Percentiles rank a stretch among this genome's conserved stretches.
phyloP scores from a whole-genome alignment of 2,329 filamentous ascomycete species.

The Truncatella angustata region DNA sequence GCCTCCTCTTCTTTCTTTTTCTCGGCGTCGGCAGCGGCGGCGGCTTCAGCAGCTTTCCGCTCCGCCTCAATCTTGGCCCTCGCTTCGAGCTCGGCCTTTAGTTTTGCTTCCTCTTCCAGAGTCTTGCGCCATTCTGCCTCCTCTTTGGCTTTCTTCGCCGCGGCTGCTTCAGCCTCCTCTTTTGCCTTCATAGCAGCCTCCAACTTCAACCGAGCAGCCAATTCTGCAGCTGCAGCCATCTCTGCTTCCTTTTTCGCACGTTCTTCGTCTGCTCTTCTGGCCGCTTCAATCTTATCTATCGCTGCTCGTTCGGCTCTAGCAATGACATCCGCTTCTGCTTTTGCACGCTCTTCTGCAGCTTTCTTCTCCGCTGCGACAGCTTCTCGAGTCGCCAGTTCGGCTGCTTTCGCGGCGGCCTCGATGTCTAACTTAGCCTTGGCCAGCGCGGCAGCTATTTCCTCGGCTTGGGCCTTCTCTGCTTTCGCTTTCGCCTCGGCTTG shows the following conservation, averaged over 20 bases:
- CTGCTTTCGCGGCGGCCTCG: conserved; percentile 44
- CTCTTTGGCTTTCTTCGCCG: conserved; percentile 32
- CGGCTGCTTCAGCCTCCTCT: conserved; percentile 40
- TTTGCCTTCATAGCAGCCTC: conserved; percentile 42
- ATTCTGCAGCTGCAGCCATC: conserved; percentile 47
- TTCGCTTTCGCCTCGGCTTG: conserved; percentile 31
- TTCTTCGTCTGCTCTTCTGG: conserved; percentile 40
- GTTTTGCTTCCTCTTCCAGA: conserved; percentile 41
- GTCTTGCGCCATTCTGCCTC: conserved; percentile 43
- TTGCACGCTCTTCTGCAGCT: conserved; percentile 26
- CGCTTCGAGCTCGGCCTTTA: conserved; percentile 36
- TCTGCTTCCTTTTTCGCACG: conserved; percentile 42
- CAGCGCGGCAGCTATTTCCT: conserved; percentile 35
- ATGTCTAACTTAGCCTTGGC: conserved; percentile 46
- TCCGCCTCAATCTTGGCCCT: conserved; percentile 38
- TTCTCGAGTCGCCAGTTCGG: conserved; percentile 41
- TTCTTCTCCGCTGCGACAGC: conserved; percentile 36
- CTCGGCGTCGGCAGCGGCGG: conserved; percentile 24
- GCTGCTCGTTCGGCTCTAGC: conserved; percentile 32
- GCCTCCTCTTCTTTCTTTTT: conserved; percentile 56
- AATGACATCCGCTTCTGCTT: conserved; percentile 22
- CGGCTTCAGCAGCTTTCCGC: conserved; percentile 22
- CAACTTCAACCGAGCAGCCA: conserved; percentile 39
- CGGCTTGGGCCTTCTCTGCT: conserved; percentile 30
- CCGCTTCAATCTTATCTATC: conserved; percentile 31